Evolutionary conservation across 2,329 filamentous ascomycete genomes (phyloP).

Genomic region (Ophiostoma ips): DNA sequence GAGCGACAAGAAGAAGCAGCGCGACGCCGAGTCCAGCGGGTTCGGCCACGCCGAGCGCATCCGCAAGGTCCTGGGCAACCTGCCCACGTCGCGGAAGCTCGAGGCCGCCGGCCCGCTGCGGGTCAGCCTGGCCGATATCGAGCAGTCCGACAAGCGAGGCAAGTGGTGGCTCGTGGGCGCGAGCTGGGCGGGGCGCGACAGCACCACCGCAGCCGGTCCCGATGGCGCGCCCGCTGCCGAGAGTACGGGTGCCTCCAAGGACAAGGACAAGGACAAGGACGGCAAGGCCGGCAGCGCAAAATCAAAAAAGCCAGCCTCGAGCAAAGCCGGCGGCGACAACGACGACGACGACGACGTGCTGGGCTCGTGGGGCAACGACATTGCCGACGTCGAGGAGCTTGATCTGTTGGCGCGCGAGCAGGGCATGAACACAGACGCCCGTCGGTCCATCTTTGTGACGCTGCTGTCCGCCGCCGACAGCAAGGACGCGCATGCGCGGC

Average conservation of each 20-base stretch:
- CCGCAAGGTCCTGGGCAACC: conserved; percentile 70
- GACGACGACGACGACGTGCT: conserved; percentile 20
- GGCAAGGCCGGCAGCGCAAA: conserved; percentile 18
- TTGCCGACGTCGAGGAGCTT: conserved; percentile 50
- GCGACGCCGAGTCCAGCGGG: conserved; percentile 37
- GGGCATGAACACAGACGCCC: conserved; percentile 74
- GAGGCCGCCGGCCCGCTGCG: conserved; percentile 71
- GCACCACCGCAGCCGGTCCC: conserved; percentile 6
- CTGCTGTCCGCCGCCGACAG: conserved; percentile 76
- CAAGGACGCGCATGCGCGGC: conserved; percentile 66
- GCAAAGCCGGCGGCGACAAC: conserved; percentile 17
- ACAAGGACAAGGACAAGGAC: neutral
- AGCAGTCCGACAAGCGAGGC: conserved; percentile 69
- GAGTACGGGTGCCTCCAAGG: neutral
- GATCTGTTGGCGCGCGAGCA: conserved; percentile 55
- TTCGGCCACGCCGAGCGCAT: conserved; percentile 77
- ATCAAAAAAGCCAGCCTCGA: too few species aligned
- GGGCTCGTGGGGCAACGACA: conserved; percentile 31
- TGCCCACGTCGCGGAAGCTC: conserved; percentile 47
- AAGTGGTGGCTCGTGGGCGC: conserved; percentile 99
- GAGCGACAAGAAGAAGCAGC: conserved; percentile 63
- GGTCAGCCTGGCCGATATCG: conserved; percentile 69
- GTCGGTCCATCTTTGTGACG: conserved; percentile 83
- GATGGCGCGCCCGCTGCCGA: conserved; percentile 8
- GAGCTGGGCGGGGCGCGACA: conserved; percentile 52